Conservation (phyloP, 768 basidiomycete genomes). For the Leccinum incarnatum region DNA sequence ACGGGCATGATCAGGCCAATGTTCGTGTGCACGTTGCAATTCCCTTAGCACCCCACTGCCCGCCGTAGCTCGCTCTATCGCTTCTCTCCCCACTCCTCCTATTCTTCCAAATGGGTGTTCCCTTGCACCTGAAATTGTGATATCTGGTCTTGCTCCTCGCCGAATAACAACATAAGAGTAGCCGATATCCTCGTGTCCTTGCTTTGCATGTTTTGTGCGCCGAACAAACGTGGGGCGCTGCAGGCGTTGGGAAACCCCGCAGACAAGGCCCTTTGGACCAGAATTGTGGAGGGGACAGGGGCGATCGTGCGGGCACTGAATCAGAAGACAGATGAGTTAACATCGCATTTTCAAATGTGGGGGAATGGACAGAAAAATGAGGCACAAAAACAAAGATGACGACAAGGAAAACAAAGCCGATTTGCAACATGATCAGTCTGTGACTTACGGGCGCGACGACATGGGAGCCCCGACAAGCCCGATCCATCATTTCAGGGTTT, state of each 20-base stretch:
- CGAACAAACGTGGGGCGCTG: constrained; percentile 86
- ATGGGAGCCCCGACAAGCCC: constrained; percentile 57
- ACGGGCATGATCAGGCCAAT: constrained; percentile 11
- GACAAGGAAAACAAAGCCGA: neutral
- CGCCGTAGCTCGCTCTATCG: constrained; percentile 25
- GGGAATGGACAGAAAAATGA: constrained; percentile 7
- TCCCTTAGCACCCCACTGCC: constrained; percentile 23
- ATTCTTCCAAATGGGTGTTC: constrained; percentile 24
- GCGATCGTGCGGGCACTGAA: constrained; percentile 87
- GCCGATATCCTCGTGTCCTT: constrained; percentile 82
- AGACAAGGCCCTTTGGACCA: constrained; percentile 54
- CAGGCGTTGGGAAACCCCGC: constrained; percentile 84
- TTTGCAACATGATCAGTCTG: neutral
- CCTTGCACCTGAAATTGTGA: constrained; percentile 1
- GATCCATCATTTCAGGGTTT: constrained; percentile 38
- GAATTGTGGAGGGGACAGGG: constrained; percentile 72
- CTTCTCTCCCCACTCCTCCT: constrained; percentile 31
- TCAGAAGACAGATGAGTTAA: constrained; percentile 1
- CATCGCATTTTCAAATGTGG: constrained; percentile 18
- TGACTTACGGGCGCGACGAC: constrained; percentile 85
- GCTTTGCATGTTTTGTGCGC: constrained; percentile 79
- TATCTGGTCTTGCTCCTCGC: constrained; percentile 66
- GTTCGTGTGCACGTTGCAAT: constrained; percentile 21
- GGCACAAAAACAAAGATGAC: neutral
- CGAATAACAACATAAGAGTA: constrained; percentile 92